Conservation (phyloP, 192 early-diverging fungal species). For the Chytriomyces sp. region DNA sequence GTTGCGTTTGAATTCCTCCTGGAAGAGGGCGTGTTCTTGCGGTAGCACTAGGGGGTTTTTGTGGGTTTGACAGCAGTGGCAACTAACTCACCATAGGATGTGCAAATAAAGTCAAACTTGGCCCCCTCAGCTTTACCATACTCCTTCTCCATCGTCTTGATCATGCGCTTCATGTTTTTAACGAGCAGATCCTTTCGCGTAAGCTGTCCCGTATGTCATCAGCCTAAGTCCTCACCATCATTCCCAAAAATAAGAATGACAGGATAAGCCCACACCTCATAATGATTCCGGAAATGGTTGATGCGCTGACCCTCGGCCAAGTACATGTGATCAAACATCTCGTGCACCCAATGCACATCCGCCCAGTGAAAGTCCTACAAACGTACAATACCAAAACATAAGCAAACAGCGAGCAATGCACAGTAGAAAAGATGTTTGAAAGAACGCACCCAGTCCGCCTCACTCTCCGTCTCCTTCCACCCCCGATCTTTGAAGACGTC, state of each 20-base stretch:
- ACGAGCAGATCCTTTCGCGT: slow-evolving; percentile 68
- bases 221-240: neutral
- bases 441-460: slow-evolving; percentile 67
- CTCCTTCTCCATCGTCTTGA: slow-evolving; percentile 63
- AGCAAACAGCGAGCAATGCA: no score
- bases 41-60: slow-evolving; percentile 41
- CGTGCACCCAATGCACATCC: slow-evolving; percentile 71
- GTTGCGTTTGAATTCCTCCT: slow-evolving; percentile 69
- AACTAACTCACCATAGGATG: slow-evolving; percentile 46
- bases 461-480: slow-evolving; percentile 64
- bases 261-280: slow-evolving; percentile 48
- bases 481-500: slow-evolving; percentile 63
- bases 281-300: slow-evolving; percentile 69
- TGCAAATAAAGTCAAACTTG: slow-evolving; percentile 64
- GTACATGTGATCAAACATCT: slow-evolving; percentile 67
- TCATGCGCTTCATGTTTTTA: slow-evolving; percentile 70
- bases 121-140: slow-evolving; percentile 57
- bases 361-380: slow-evolving; percentile 62
- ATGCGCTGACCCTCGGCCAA: slow-evolving; percentile 60
- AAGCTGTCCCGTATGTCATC: slow-evolving; percentile 33
- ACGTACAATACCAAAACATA: no score
- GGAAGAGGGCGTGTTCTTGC: slow-evolving; percentile 65
- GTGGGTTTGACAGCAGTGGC: neutral
- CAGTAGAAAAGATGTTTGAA: no score
- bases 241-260: neutral